Evolutionary conservation across 345 rosid genomes (phyloP).

Genomic region (Schrenkiella parvula): DNA sequence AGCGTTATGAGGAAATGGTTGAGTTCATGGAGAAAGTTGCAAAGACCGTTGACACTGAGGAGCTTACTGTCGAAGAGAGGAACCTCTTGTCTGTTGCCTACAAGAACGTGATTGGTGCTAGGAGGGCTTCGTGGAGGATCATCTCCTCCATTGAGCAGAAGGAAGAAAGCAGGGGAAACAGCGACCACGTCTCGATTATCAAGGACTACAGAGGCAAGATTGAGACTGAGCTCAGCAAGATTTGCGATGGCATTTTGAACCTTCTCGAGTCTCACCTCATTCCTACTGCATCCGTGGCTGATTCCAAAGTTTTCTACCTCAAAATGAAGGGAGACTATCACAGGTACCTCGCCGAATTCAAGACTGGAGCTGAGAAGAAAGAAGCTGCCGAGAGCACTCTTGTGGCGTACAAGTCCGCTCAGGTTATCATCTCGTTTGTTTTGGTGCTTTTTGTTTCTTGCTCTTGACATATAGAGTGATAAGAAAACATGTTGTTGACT

Average conservation of each 20-base stretch:
- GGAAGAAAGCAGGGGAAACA: constrained; percentile 93
- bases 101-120: constrained; percentile 95
- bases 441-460: not conserved
- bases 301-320: constrained; percentile 93
- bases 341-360: constrained; percentile 92
- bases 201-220: constrained; percentile 91
- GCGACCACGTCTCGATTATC: constrained; percentile 65
- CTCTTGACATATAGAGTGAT: not conserved
- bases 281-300: constrained; percentile 79
- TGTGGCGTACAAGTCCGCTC: constrained; percentile 94
- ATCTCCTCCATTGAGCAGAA: constrained; percentile 98
- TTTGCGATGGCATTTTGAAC: constrained; percentile 80
- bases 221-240: constrained; percentile 83
- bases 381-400: constrained; percentile 98
- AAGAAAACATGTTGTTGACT: not conserved
- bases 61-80: constrained; percentile 90
- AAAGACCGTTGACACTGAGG: constrained; percentile 78
- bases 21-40: constrained; percentile 97
- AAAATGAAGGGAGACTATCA: constrained; percentile 99
- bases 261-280: constrained; percentile 86
- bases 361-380: constrained; percentile 91
- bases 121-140: constrained; percentile 99
- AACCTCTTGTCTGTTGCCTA: constrained; percentile 94
- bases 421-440: constrained; percentile 42
- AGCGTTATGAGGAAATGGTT: constrained; percentile 97